Conservation (phyloP, 345 rosid species). For the Psidium guajava region DNA sequence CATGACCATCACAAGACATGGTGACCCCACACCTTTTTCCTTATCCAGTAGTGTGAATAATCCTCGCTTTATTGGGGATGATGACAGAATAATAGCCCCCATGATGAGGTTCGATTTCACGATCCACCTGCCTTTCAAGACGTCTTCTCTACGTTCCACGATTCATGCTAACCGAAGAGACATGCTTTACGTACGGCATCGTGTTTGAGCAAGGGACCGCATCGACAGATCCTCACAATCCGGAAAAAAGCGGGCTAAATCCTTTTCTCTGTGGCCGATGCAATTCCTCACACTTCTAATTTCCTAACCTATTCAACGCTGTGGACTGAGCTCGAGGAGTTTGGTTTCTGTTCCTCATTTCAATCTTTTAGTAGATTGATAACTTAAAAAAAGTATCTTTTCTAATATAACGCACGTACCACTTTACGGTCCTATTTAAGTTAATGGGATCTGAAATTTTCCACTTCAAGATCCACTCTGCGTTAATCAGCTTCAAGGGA, state of each 20-base stretch:
- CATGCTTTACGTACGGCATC: neutral
- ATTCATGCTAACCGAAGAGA: neutral
- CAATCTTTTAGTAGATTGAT: neutral
- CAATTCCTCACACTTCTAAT: neutral
- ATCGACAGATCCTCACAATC: neutral
- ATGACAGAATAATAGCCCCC: neutral
- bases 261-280: neutral
- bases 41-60: neutral
- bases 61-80: neutral
- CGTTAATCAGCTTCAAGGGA: neutral
- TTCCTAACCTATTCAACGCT: neutral
- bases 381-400: neutral
- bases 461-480: neutral
- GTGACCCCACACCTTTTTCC: too few relatives aligned
- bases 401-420: too few relatives aligned
- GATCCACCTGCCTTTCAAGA: neutral
- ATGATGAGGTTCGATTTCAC: neutral
- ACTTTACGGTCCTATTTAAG: too few relatives aligned
- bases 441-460: too few relatives aligned
- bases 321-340: neutral
- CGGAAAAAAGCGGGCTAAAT: neutral
- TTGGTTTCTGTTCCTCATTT: neutral
- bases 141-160: neutral
- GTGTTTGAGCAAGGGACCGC: neutral
- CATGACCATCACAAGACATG: neutral